Evolutionary conservation across 164 flowering plant genomes (phyloP), one percentile per base, ranked within the genome.

Genomic region (Macadamia integrifolia): DNA sequence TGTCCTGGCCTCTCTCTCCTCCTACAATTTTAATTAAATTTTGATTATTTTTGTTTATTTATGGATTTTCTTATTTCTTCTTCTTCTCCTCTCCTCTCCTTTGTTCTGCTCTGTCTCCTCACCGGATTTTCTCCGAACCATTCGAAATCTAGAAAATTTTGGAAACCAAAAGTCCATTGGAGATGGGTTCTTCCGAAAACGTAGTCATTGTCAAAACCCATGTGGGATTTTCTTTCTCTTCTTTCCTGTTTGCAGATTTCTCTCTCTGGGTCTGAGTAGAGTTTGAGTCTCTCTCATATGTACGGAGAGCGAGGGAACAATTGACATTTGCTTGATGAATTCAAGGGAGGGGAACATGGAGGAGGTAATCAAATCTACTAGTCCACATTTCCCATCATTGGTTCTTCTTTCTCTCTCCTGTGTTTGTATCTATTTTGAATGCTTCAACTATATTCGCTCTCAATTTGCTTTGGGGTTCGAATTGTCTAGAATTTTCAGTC

Each of bases 61-160:
- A 66, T 58, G 62, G 62, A 28, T 57, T 18, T 60, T 60, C 28
- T 40, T 49, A 48, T 49, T 65, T 62, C 62, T 40, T 71, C 15
- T 49, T 59, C 53, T 69, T 48, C 48, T 32, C 57, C 30, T 35
- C 53, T 71, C 15, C 48, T 59, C 53, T 74, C 58, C 48, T 32
- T 46, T 42, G 66, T 43, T 65, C 62, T 35, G 40, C 40, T 28
- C 52, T 66, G 30, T n/a, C 57, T 46, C 55, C 18, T n/a, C 61
- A 66, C 49, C 70, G 73, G 29, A 18, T 74, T 61, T 56, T 58
- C 77, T 70, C 77, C 52, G 46, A 29, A 32, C 73, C 67, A 23
- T 55, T 44, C 40, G 40, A 70, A 74, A 18, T 60, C 61, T n/a
- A 12, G 9, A 43, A 61, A n/a, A 42, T 61, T 66, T 69, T 48